Percentiles rank a stretch among this genome's conserved stretches.
These are phyloP conservation scores for Gaertneriomyces sp. DNA, from an alignment of 192 early-diverging fungal species.

Conservation along the genomic window DNA sequence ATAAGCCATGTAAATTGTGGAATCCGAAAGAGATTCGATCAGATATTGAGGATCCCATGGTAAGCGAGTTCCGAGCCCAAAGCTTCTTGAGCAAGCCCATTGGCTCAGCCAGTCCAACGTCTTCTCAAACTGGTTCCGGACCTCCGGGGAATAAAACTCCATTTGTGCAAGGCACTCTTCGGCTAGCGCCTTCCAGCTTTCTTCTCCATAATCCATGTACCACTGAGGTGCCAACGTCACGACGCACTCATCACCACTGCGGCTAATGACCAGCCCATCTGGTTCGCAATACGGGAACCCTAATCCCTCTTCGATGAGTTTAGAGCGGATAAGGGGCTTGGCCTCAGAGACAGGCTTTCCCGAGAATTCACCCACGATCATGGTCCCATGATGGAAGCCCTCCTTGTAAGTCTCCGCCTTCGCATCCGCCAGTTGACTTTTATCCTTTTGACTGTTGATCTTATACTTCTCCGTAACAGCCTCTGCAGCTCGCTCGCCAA, in stretches of 20 bases:
- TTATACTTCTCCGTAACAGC: constrained; percentile 85
- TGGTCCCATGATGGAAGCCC: constrained; percentile 90
- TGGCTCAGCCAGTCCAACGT: constrained; percentile 90
- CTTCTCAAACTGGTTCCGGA: constrained; percentile 78
- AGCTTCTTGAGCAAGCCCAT: constrained; percentile 95
- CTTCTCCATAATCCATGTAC: constrained; percentile 98
- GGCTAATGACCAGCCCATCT: constrained; percentile 85
- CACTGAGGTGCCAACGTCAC: constrained; percentile 95
- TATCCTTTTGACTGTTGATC: constrained; percentile 96
- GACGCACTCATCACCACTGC: constrained; percentile 95
- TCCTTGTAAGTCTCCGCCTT: constrained; percentile 97
- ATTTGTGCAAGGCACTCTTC: constrained; percentile 72
- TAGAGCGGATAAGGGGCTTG: constrained; percentile 75
- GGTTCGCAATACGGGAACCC: constrained; percentile 95
- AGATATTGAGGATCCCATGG: constrained; percentile 92
- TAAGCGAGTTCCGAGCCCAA: constrained; percentile 86
- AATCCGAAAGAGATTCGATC: constrained; percentile 95
- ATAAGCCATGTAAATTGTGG: constrained; percentile 99
- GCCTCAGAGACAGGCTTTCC: constrained; percentile 88
- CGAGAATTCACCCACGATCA: constrained; percentile 76
- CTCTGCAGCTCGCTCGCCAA: constrained; percentile 82
- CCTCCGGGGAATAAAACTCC: constrained; percentile 78
- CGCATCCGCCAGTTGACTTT: constrained; percentile 81
- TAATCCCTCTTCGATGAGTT: constrained; percentile 64
- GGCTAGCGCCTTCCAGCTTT: constrained; percentile 72